phyloP scores from a whole-genome alignment of 2,329 filamentous ascomycete genomes.

The Ceratocystis eucalypticola region DNA sequence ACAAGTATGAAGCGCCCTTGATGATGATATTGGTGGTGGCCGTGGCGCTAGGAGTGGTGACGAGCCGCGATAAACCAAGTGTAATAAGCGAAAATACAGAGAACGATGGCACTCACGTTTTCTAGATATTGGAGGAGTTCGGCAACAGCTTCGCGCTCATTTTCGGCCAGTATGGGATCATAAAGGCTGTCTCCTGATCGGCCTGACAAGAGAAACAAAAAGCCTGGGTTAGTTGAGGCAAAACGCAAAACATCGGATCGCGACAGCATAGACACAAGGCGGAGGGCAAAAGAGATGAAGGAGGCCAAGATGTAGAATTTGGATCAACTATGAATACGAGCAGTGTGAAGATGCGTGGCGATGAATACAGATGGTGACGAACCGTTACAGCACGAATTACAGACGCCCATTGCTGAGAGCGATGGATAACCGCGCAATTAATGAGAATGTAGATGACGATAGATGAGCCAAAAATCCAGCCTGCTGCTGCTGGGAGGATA shows the following conservation, averaged over 20 bases:
- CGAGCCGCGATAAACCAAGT: slow-evolving; percentile 1
- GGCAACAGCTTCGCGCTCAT: slow-evolving; percentile 90
- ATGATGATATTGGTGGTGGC: too few relatives aligned
- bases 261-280: neutral
- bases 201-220: slow-evolving; percentile 32
- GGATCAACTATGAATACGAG: neutral
- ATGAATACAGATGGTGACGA: slow-evolving; percentile 12
- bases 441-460: slow-evolving; percentile 5
- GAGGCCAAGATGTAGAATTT: neutral
- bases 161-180: slow-evolving; percentile 81
- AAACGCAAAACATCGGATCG: neutral
- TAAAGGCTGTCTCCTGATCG: slow-evolving; percentile 70
- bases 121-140: slow-evolving; percentile 92
- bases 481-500: neutral
- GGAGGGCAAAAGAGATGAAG: neutral
- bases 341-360: neutral
- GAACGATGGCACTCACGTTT: slow-evolving; percentile 50
- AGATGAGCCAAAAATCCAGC: neutral
- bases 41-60: too few relatives aligned
- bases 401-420: slow-evolving; percentile 42
- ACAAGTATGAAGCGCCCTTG: too few relatives aligned
- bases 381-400: slow-evolving; percentile 48
- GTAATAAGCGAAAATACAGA: neutral
- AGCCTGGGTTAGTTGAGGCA: neutral
- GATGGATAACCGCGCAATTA: slow-evolving; percentile 13